Base-by-base conservation (phyloP, 345 rosid genomes). In the Brassica carinata region DNA sequence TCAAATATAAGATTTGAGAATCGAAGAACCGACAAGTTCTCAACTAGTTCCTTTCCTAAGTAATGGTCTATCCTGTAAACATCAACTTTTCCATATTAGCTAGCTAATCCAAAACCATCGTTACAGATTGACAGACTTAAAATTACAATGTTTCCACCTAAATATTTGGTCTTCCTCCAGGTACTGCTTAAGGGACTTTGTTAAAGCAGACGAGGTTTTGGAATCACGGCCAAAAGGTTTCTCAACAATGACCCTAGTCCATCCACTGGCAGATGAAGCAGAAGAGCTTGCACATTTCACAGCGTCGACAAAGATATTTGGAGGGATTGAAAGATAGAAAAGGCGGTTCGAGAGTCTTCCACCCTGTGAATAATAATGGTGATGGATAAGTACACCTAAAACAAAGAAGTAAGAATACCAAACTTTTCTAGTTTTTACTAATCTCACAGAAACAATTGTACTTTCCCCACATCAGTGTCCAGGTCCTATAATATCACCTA, bases 211-310 rank as follows among this genome's bases (percentile, higher is more conserved):
- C 2, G 98, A 96, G 67, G 99, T 91, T 77, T 90, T 92, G 40
- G 98, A 89, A 86, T 93, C 97, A 77, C 96, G 87, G 69, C 99
- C 99, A 85, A 96, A 96, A 74, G 99, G 99, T 87, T 96, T 96
- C 92, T 96, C 99, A 2, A 96, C 98, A 85, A 93, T 93, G 86
- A 96, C 99, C 84, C 98, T 88, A 62, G 96, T 93, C 99, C 98
- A 96, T 84, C 99, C 99, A 78, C 81, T 85, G 76, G 86, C 85
- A 83, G 99, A 88, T 77, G 99, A 93, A 70, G 98, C 96, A 62
- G 97, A 91, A 4, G 74, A 64, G 88, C 94, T 95, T 66, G 99
- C 96, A 79, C 96, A 91, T 86, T 77, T 91, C 74, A 93, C 98
- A 0, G 99, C 99, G 68, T 96, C 91, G 3, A 90, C 84, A 77